Evolutionary conservation across 495 filamentous ascomycete species (phyloP).

Genomic region (Aspergillus ellipticus): DNA sequence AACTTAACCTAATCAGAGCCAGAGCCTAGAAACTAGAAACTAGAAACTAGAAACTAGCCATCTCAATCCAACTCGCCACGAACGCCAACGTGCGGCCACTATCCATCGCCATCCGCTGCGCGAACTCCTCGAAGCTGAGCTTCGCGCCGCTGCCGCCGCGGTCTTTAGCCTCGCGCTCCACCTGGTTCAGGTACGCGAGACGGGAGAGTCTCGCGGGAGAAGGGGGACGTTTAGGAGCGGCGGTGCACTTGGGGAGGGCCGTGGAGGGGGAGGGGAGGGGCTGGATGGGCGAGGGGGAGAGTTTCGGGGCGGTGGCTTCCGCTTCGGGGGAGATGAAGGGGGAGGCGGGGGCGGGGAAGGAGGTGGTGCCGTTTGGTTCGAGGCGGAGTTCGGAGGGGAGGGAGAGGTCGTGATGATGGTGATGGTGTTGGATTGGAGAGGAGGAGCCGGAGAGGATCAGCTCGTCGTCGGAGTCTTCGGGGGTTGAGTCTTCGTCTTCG

Average conservation of each 20-base stretch:
- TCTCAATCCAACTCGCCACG: conserved; percentile 81
- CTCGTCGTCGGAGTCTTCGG: neutral
- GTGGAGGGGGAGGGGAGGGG: conserved; percentile 29
- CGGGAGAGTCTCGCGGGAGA: conserved; percentile 47
- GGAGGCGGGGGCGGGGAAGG: conserved; percentile 35
- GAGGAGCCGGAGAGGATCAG: neutral
- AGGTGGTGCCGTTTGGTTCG: conserved; percentile 31
- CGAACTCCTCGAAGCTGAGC: conserved; percentile 70
- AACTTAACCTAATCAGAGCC: too few relatives aligned
- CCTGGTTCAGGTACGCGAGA: conserved; percentile 50
- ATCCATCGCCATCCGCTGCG: conserved; percentile 60
- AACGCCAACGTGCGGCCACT: conserved; percentile 66
- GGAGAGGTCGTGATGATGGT: conserved; percentile 10
- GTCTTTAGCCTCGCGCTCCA: conserved; percentile 60
- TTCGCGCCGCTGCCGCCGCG: conserved; percentile 73
- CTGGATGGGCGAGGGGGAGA: conserved; percentile 34
- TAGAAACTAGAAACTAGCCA: conserved; percentile 57
- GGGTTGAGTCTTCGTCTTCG: conserved; percentile 14
- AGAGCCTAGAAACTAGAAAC: too few relatives aligned
- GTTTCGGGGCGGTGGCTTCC: conserved; percentile 38
- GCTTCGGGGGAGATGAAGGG: conserved; percentile 32
- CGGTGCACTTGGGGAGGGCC: conserved; percentile 8
- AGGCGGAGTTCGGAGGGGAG: conserved; percentile 30
- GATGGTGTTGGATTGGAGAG: conserved; percentile 15
- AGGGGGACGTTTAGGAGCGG: conserved; percentile 12